These are phyloP conservation scores for Ceratocystis colombiana DNA, from an alignment of 2,329 filamentous ascomycete species.

Conservation along the genomic window DNA sequence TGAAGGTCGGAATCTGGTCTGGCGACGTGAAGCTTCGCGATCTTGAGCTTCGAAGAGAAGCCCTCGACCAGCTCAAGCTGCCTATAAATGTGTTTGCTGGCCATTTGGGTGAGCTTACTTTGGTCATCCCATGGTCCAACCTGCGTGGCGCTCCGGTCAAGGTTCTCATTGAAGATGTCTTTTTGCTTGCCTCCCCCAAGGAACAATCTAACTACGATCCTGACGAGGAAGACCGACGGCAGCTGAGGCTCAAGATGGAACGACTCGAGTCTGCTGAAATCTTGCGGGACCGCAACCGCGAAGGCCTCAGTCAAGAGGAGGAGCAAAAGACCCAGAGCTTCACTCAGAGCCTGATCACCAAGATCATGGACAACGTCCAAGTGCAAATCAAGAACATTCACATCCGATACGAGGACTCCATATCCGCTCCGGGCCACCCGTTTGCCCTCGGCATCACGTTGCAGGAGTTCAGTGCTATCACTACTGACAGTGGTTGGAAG, in stretches of 20 bases:
- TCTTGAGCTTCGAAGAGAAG: slow-evolving; percentile 85
- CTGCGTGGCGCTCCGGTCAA: slow-evolving; percentile 87
- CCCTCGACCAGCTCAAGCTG: slow-evolving; percentile 90
- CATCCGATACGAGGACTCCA: slow-evolving; percentile 93
- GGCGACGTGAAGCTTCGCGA: slow-evolving; percentile 93
- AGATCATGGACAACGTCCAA: slow-evolving; percentile 97
- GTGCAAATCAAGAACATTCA: slow-evolving; percentile 98
- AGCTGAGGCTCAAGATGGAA: slow-evolving; percentile 94
- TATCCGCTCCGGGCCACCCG: slow-evolving; percentile 87
- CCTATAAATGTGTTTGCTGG: slow-evolving; percentile 95
- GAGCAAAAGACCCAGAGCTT: slow-evolving; percentile 98
- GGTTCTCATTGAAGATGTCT: slow-evolving; percentile 94
- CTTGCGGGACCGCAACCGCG: slow-evolving; percentile 81
- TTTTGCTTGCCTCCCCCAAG: slow-evolving; percentile 85
- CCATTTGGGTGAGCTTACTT: slow-evolving; percentile 80
- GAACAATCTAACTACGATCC: slow-evolving; percentile 90
- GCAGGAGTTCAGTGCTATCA: slow-evolving; percentile 93
- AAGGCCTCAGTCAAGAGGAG: slow-evolving; percentile 88
- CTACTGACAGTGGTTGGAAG: slow-evolving; percentile 88
- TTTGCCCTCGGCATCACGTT: slow-evolving; percentile 88
- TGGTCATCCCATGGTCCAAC: slow-evolving; percentile 97
- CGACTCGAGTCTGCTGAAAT: slow-evolving; percentile 94
- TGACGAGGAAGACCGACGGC: slow-evolving; percentile 78
- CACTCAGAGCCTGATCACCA: slow-evolving; percentile 84
- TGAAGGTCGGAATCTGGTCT: slow-evolving; percentile 98